A percentile compares a stretch with the other conserved stretches of the same genome.
Conservation (phyloP, 2,329 filamentous ascomycete genomes). For the Ascochyta clinopodiicola region DNA sequence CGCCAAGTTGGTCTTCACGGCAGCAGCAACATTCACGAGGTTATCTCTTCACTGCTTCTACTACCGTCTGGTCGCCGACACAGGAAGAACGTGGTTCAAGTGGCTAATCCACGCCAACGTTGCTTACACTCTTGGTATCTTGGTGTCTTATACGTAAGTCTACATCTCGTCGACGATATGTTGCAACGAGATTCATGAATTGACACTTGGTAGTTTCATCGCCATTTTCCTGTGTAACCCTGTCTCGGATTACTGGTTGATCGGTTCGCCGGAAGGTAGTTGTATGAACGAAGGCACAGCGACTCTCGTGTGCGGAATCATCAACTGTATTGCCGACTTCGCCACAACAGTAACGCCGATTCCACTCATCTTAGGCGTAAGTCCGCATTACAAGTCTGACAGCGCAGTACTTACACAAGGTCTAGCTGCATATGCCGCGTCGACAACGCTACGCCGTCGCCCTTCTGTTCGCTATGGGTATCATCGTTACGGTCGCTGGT, state of each 20-base stretch:
- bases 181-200: background rate
- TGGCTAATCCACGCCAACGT: slow-evolving; percentile 50
- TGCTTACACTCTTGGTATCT: slow-evolving; percentile 46
- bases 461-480: slow-evolving; percentile 50
- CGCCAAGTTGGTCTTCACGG: slow-evolving; percentile 52
- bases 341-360: slow-evolving; percentile 53
- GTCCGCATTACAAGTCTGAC: background rate
- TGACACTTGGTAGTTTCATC: slow-evolving; percentile 16
- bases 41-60: slow-evolving; percentile 56
- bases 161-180: slow-evolving; percentile 18
- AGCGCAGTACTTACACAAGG: slow-evolving; percentile 2
- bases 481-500: slow-evolving; percentile 53
- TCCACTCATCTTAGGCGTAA: slow-evolving; percentile 50
- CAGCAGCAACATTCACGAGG: slow-evolving; percentile 53
- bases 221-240: slow-evolving; percentile 53
- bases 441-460: slow-evolving; percentile 50
- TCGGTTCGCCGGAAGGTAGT: slow-evolving; percentile 36
- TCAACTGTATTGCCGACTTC: slow-evolving; percentile 54
- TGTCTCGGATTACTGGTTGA: slow-evolving; percentile 52
- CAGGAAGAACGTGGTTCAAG: slow-evolving; percentile 48
- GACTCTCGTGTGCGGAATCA: slow-evolving; percentile 50
- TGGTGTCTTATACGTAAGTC: slow-evolving; percentile 43
- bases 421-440: slow-evolving; percentile 50
- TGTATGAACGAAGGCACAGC: slow-evolving; percentile 52
- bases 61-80: slow-evolving; percentile 53